Percentiles rank a stretch among this genome's conserved stretches.
Conservation (phyloP, 805 yeast genomes). For the Monosporozyma solicola region DNA sequence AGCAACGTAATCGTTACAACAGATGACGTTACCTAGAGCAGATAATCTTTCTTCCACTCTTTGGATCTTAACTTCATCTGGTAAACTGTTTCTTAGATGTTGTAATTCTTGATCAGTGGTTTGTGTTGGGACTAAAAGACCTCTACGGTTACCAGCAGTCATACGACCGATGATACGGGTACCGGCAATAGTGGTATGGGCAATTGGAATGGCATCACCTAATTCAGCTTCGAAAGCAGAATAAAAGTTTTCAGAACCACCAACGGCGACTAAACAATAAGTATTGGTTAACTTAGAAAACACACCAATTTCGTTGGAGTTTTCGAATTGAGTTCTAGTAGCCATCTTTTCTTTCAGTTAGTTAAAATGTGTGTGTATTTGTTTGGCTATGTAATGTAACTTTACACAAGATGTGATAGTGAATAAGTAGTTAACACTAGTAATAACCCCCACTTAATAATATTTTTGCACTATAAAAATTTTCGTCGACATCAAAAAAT, state of each 20-base stretch:
- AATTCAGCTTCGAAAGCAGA: slow-evolving; percentile 97
- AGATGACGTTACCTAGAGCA: slow-evolving; percentile 94
- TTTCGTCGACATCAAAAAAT: neutral
- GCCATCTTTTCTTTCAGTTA: slow-evolving; percentile 37
- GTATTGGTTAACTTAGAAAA: slow-evolving; percentile 93
- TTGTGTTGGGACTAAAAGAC: slow-evolving; percentile 91
- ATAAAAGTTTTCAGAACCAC: slow-evolving; percentile 82
- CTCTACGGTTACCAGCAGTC: slow-evolving; percentile 98
- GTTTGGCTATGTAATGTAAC: neutral
- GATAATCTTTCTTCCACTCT: slow-evolving; percentile 96
- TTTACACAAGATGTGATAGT: neutral
- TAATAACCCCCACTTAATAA: neutral
- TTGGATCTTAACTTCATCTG: slow-evolving; percentile 91
- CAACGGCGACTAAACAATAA: slow-evolving; percentile 91
- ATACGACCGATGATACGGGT: slow-evolving; percentile 95
- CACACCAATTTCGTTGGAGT: slow-evolving; percentile 87
- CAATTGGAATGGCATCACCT: slow-evolving; percentile 93
- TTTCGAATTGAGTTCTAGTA: slow-evolving; percentile 70
- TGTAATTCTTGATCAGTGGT: slow-evolving; percentile 97
- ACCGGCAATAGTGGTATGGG: slow-evolving; percentile 96
- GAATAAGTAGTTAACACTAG: neutral
- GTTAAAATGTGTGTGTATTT: slow-evolving; percentile 2
- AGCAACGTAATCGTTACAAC: slow-evolving; percentile 98
- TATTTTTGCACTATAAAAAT: neutral
- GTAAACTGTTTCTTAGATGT: slow-evolving; percentile 93